phyloP scores from a whole-genome alignment of 139 green algal species.

The Chlorella sp. region DNA sequence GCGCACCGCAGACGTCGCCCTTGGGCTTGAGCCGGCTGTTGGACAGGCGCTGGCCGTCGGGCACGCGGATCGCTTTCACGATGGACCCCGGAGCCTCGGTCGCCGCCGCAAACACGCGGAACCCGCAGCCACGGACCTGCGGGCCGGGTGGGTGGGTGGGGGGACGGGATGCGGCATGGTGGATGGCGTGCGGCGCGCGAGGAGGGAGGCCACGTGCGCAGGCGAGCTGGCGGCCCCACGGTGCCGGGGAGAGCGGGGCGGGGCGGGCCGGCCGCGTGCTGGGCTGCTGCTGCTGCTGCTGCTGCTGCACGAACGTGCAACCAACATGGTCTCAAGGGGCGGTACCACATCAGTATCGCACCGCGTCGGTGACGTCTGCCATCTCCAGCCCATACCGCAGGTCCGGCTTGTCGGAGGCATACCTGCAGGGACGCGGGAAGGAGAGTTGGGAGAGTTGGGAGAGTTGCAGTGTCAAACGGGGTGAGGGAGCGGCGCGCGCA shows the following conservation, averaged over 20 bases:
- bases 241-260: no score
- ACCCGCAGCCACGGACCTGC: not conserved
- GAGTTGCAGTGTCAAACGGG: no score
- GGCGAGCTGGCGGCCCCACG: not conserved
- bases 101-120: conserved; percentile 82
- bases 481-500: no score
- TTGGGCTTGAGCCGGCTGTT: conserved; percentile 86
- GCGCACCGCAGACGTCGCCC: conserved; percentile 72
- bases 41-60: conserved; percentile 76
- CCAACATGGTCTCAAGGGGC: no score
- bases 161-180: no score
- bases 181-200: not conserved
- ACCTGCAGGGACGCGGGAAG: no score
- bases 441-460: no score
- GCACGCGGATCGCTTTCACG: conserved; percentile 87
- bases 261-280: no score
- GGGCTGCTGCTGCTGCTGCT: no score
- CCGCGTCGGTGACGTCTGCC: conserved; percentile 60
- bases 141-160: no score
- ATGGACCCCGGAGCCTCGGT: conserved; percentile 66
- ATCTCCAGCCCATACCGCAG: conserved; percentile 86
- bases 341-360: conserved; percentile 70
- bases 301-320: conserved; percentile 63
- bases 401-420: conserved; percentile 88
- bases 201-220: not conserved